These are phyloP conservation scores for Coffea canephora DNA, from an alignment of 257 asterid species.

Conservation along the genomic window DNA sequence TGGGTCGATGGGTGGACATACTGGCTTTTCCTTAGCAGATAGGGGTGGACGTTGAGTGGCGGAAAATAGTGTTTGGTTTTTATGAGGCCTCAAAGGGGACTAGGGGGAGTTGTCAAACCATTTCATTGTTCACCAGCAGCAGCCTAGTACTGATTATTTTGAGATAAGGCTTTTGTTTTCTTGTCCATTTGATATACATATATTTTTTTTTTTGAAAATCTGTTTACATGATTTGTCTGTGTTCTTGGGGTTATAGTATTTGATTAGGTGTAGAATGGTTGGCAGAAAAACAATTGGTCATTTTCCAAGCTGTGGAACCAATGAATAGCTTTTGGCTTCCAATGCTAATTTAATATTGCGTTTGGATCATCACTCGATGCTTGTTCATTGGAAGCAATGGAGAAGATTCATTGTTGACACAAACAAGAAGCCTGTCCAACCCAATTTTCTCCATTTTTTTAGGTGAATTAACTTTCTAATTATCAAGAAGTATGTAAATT, in stretches of 20 bases:
- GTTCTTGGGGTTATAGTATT: neutral
- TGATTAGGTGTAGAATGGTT: neutral
- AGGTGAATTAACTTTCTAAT: too few relatives aligned
- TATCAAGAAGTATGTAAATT: too few relatives aligned
- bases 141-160: neutral
- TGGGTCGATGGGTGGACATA: constrained; percentile 20
- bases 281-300: constrained; percentile 2
- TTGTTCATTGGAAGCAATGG: constrained; percentile 12
- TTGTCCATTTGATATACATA: too few relatives aligned
- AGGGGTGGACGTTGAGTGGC: constrained; percentile 81
- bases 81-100: constrained; percentile 36
- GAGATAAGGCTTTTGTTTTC: too few relatives aligned
- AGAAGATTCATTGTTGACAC: neutral
- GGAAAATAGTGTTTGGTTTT: constrained; percentile 57
- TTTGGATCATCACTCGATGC: constrained; percentile 9
- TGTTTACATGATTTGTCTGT: constrained; percentile 8
- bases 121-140: neutral
- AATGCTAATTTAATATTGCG: constrained; percentile 19
- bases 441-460: too few relatives aligned
- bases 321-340: neutral
- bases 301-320: constrained; percentile 9
- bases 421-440: neutral
- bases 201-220: neutral
- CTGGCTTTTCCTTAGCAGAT: constrained; percentile 72
- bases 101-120: neutral